Evolutionary conservation across 345 rosid species (phyloP).

Genomic region (Gossypium anomalum): DNA sequence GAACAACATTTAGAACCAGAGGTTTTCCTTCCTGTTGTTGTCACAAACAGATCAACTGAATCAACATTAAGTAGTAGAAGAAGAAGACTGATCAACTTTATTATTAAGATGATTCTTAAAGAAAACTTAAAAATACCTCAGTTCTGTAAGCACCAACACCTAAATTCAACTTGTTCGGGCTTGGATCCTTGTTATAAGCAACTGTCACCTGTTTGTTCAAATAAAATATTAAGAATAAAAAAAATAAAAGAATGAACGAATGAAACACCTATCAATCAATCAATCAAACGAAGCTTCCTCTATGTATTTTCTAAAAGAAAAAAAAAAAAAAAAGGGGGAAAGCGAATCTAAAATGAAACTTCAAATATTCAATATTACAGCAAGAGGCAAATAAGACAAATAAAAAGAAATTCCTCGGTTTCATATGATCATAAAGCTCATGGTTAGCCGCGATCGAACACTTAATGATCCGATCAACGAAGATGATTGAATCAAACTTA

Average conservation of each 20-base stretch:
- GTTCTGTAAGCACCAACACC: constrained; percentile 99
- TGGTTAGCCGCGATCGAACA: neutral
- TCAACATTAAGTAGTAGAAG: neutral
- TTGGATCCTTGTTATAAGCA: constrained; percentile 87
- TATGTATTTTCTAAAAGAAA: neutral
- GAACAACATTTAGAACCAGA: constrained; percentile 69
- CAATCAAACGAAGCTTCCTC: neutral
- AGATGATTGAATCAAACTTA: neutral
- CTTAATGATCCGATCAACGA: constrained; percentile 8
- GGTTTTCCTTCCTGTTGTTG: constrained; percentile 86
- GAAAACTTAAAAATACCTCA: constrained; percentile 44
- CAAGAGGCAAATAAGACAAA: neutral
- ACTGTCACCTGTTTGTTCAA: constrained; percentile 63
- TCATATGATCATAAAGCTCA: too few relatives aligned
- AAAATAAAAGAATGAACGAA: neutral
- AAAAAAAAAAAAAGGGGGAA: neutral
- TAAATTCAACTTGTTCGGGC: constrained; percentile 79
- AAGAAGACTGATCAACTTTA: neutral
- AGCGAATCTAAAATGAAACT: neutral
- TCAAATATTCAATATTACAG: neutral
- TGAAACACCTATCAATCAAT: neutral
- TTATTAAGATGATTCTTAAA: neutral
- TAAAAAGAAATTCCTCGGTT: neutral
- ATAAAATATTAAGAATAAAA: constrained; percentile 9
- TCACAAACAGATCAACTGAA: constrained; percentile 4